Conservation (phyloP, 2,329 filamentous ascomycete species). For the Fusarium dimerum region DNA sequence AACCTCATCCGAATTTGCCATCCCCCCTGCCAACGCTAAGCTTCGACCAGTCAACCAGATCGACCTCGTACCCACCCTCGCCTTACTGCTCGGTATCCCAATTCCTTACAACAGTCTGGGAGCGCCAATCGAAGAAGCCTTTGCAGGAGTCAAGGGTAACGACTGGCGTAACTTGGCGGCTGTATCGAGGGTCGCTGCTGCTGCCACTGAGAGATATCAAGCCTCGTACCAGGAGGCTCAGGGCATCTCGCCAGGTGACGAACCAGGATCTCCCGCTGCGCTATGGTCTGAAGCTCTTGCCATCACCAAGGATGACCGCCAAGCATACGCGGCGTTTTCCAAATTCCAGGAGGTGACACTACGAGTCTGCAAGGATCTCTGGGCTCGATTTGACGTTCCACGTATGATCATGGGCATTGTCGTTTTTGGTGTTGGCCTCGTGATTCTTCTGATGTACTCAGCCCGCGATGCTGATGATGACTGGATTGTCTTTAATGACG, state of each 20-base stretch:
- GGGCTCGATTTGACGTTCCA: slow-evolving; percentile 87
- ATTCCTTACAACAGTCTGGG: slow-evolving; percentile 97
- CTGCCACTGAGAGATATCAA: slow-evolving; percentile 89
- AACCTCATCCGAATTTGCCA: slow-evolving; percentile 57
- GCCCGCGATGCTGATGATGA: slow-evolving; percentile 58
- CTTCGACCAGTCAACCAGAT: slow-evolving; percentile 80
- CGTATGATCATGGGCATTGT: slow-evolving; percentile 81
- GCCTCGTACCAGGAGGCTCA: slow-evolving; percentile 75
- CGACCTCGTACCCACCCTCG: slow-evolving; percentile 89
- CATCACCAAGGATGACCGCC: slow-evolving; percentile 40
- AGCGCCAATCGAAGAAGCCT: slow-evolving; percentile 90
- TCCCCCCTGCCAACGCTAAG: slow-evolving; percentile 72
- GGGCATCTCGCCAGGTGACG: slow-evolving; percentile 63
- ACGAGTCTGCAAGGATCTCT: slow-evolving; percentile 76
- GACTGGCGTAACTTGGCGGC: slow-evolving; percentile 76
- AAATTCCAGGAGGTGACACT: slow-evolving; percentile 80
- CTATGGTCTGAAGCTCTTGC: slow-evolving; percentile 52
- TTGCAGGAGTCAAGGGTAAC: slow-evolving; percentile 68
- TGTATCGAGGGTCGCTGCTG: slow-evolving; percentile 75
- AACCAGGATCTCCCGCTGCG: slow-evolving; percentile 37
- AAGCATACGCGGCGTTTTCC: slow-evolving; percentile 60
- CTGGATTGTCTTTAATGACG: slow-evolving; percentile 53
- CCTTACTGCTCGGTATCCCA: slow-evolving; percentile 83
- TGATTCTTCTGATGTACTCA: slow-evolving; percentile 73
- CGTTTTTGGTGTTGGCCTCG: slow-evolving; percentile 68